phyloP scores from a whole-genome alignment of 78 protist genomes.

The Dictyostelium capitatum region DNA sequence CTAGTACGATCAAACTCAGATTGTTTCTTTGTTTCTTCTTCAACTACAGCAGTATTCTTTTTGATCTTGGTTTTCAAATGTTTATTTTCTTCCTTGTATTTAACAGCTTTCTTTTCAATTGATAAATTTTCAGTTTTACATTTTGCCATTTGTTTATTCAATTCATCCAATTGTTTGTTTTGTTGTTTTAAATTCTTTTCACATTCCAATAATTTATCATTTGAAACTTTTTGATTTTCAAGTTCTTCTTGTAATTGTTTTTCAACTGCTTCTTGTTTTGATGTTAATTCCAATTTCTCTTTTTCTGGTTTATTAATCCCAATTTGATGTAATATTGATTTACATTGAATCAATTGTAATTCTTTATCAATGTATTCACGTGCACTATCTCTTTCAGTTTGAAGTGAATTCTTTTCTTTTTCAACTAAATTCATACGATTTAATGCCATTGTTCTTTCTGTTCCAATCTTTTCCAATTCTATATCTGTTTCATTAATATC shows the following conservation, averaged over 20 bases:
- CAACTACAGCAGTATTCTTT: constrained; percentile 17
- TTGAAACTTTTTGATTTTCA: neutral
- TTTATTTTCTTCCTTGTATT: constrained; percentile 62
- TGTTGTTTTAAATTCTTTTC: constrained; percentile 44
- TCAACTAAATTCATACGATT: constrained; percentile 84
- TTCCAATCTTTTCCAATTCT: constrained; percentile 89
- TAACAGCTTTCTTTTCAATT: constrained; percentile 13
- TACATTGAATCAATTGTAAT: constrained; percentile 27
- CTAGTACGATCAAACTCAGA: neutral
- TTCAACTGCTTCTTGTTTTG: neutral
- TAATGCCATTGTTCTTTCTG: constrained; percentile 78
- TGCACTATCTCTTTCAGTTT: constrained; percentile 95
- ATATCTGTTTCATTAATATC: constrained; percentile 84
- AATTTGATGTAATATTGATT: constrained; percentile 17
- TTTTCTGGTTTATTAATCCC: neutral
- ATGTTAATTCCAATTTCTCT: neutral
- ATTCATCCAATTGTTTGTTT: constrained; percentile 26
- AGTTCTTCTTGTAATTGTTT: constrained; percentile 34
- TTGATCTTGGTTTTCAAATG: constrained; percentile 54
- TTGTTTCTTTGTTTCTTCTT: constrained; percentile 60
- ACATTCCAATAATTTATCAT: constrained; percentile 28
- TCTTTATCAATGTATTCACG: constrained; percentile 86
- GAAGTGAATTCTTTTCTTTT: constrained; percentile 71
- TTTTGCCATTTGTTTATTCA: neutral
- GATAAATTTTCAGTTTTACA: constrained; percentile 19